These are phyloP conservation scores for Barnettozyma wickerhamii DNA, from an alignment of 805 yeast species.

Conservation along the genomic window DNA sequence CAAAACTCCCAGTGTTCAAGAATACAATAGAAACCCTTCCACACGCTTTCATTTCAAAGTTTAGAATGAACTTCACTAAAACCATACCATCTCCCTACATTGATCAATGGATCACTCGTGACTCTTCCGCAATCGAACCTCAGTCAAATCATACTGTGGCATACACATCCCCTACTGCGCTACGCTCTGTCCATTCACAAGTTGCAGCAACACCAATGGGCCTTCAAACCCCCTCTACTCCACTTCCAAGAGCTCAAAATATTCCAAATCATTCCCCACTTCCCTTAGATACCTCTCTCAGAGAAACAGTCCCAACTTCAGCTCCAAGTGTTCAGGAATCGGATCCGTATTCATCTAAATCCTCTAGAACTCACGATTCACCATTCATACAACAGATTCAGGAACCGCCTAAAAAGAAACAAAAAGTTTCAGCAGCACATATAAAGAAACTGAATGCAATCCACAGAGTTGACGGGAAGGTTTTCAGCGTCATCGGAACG, in stretches of 20 bases:
- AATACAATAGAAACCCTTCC: conserved; percentile 10
- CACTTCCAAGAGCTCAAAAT: neutral
- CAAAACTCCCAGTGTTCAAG: conserved; percentile 2
- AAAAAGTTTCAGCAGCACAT: neutral
- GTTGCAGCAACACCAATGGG: neutral
- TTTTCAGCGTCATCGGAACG: conserved; percentile 12
- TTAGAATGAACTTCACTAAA: neutral
- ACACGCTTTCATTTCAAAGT: neutral
- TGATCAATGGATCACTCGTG: conserved; percentile 2
- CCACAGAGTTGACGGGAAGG: conserved; percentile 18
- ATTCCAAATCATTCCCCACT: neutral
- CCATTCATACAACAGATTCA: neutral
- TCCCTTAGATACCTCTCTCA: neutral
- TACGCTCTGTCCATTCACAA: no score
- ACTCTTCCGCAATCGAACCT: no score
- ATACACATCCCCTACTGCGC: no score
- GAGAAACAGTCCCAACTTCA: neutral
- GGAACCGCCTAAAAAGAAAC: neutral
- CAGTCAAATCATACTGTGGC: no score
- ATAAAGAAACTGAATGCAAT: conserved; percentile 14
- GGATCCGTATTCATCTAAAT: no score
- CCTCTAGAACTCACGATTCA: neutral
- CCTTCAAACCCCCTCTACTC: neutral
- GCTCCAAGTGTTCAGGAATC: neutral
- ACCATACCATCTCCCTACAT: conserved; percentile 4